Conservation (phyloP, 257 asterid species). For the Oldenlandia corymbosa region DNA sequence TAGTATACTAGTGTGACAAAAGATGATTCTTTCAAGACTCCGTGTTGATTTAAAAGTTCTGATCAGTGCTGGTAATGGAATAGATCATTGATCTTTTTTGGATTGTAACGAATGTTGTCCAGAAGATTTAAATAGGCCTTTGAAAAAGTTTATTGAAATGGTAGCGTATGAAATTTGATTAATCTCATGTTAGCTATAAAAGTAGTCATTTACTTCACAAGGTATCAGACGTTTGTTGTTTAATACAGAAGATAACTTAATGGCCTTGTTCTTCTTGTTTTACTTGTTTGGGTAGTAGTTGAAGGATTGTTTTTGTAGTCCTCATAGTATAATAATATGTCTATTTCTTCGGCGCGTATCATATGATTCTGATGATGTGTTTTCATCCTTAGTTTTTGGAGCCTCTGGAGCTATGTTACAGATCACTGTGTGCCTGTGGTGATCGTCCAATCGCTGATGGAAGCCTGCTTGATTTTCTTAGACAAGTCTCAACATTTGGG, state of each 20-base stretch:
- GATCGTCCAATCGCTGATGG: slow-evolving; percentile 91
- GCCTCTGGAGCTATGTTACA: slow-evolving; percentile 94
- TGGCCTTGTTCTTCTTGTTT: neutral
- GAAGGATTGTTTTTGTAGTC: neutral
- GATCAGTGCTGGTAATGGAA: neutral
- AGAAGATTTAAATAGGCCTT: neutral
- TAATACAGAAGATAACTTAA: neutral
- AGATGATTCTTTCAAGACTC: neutral
- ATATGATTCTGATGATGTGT: slow-evolving; percentile 1
- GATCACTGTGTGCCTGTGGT: slow-evolving; percentile 82
- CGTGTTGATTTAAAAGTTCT: neutral
- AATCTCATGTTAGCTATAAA: neutral
- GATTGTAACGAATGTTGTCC: neutral
- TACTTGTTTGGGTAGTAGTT: neutral
- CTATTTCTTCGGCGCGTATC: neutral
- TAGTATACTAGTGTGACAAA: too few relatives aligned
- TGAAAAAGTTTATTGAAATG: neutral
- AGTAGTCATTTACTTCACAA: too few relatives aligned
- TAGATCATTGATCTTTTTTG: neutral
- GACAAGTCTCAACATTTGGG: slow-evolving; percentile 95
- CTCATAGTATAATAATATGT: neutral
- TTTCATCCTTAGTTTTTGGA: slow-evolving; percentile 56
- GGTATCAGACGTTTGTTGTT: too few relatives aligned
- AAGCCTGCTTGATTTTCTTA: slow-evolving; percentile 85
- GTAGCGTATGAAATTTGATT: neutral